Conservation (phyloP, 139 green algal species). For the Edaphochlamys debaryana region DNA sequence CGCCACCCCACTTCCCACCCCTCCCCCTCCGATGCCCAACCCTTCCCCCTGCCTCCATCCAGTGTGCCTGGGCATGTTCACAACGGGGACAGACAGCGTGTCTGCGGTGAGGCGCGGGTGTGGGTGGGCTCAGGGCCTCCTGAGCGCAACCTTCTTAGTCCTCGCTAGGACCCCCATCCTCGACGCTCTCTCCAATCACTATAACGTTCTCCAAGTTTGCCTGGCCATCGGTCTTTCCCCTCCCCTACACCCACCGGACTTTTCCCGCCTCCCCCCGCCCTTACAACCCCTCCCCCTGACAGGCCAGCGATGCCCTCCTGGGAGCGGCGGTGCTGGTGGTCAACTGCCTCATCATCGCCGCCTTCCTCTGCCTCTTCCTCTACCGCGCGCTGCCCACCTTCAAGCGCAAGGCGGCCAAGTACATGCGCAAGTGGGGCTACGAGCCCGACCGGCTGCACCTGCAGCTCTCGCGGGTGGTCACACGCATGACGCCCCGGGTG, state of each 20-base stretch:
- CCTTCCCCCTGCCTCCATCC: too few species aligned
- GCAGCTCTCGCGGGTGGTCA: too few species aligned
- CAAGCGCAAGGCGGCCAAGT: not conserved
- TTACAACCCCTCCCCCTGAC: not conserved
- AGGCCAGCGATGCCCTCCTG: not conserved
- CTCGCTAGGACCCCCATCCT: too few species aligned
- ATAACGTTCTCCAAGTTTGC: too few species aligned
- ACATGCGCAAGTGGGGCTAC: not conserved
- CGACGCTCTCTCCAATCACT: too few species aligned
- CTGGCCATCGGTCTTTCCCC: not conserved
- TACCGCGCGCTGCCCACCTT: not conserved
- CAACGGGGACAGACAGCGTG: not conserved
- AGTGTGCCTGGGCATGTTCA: slow-evolving; percentile 21
- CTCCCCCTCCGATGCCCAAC: too few species aligned
- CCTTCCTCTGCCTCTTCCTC: not conserved
- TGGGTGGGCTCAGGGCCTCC: too few species aligned
- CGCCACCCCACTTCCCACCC: too few species aligned
- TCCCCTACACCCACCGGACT: not conserved
- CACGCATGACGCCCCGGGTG: too few species aligned
- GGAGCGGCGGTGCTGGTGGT: not conserved
- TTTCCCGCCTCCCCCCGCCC: not conserved
- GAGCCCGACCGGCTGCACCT: too few species aligned
- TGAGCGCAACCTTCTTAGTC: too few species aligned
- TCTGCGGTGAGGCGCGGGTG: not conserved
- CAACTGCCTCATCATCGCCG: slow-evolving; percentile 10